A percentile compares a stretch with the other conserved stretches of the same genome.
Evolutionary conservation across 495 filamentous ascomycete genomes (phyloP).

Genomic region (Hyaloscypha bicolor): DNA sequence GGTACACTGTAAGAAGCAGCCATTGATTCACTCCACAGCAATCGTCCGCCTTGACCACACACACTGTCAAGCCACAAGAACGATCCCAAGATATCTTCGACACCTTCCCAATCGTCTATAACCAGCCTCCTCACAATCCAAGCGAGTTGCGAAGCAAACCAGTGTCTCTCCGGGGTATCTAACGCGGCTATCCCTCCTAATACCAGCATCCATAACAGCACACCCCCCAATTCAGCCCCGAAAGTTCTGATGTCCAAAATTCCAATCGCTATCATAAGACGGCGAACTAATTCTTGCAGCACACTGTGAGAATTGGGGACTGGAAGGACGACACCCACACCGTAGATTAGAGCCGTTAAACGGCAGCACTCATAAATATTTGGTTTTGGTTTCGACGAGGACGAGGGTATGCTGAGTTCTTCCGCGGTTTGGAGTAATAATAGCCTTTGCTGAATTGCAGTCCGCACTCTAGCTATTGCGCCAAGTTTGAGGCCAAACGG

Average conservation of each 20-base stretch:
- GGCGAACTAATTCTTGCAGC: constrained; percentile 2
- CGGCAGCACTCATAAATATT: constrained; percentile 3
- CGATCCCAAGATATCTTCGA: neutral
- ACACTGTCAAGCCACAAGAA: constrained; percentile 9
- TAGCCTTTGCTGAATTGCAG: neutral
- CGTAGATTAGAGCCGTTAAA: constrained; percentile 12
- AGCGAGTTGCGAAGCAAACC: neutral
- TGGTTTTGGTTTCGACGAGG: neutral
- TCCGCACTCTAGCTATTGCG: neutral
- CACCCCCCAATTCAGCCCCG: neutral
- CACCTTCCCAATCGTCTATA: constrained; percentile 1
- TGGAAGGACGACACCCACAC: constrained; percentile 15
- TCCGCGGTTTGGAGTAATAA: neutral
- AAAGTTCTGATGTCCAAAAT: neutral
- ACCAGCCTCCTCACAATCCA: neutral
- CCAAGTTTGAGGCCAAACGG: neutral
- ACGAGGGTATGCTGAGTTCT: neutral
- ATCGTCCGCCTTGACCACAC: neutral
- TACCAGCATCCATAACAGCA: constrained; percentile 2
- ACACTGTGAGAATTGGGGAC: neutral
- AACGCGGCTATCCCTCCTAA: constrained; percentile 10
- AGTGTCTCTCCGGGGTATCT: constrained; percentile 2
- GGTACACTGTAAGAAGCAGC: neutral
- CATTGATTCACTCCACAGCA: constrained; percentile 7
- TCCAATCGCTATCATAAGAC: neutral